Conservation (phyloP, 495 filamentous ascomycete species). For the Alectoria sarmentosa region DNA sequence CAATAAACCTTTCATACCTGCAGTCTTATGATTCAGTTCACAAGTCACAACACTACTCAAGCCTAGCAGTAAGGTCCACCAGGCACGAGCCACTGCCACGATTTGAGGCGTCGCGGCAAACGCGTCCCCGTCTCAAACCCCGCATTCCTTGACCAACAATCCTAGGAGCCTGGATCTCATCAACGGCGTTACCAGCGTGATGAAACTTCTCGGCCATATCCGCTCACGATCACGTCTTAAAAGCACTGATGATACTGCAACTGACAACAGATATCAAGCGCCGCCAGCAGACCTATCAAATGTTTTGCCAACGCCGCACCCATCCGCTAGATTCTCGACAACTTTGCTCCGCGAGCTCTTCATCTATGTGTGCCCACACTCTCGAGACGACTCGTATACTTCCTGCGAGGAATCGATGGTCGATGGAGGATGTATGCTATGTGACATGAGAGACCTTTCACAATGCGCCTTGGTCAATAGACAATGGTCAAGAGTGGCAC, state of each 20-base stretch:
- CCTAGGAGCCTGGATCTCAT: neutral
- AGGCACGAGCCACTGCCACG: neutral
- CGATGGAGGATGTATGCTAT: constrained; percentile 88
- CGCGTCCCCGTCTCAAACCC: neutral
- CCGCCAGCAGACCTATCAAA: neutral
- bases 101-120: constrained; percentile 6
- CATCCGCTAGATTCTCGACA: constrained; percentile 49
- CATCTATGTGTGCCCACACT: constrained; percentile 75
- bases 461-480: constrained; percentile 66
- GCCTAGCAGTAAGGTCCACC: neutral
- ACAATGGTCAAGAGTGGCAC: constrained; percentile 56
- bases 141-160: neutral
- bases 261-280: neutral
- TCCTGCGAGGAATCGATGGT: constrained; percentile 75
- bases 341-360: constrained; percentile 68
- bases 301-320: constrained; percentile 30
- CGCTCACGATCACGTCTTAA: constrained; percentile 35
- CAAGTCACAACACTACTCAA: neutral
- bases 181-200: constrained; percentile 17
- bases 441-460: constrained; percentile 86
- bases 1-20: neutral
- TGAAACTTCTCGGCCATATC: constrained; percentile 43
- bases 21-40: neutral
- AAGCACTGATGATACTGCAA: constrained; percentile 20
- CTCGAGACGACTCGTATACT: constrained; percentile 65